Base-by-base conservation (phyloP, 2,329 filamentous ascomycete species). In the Cercospora zeae-maydis region DNA sequence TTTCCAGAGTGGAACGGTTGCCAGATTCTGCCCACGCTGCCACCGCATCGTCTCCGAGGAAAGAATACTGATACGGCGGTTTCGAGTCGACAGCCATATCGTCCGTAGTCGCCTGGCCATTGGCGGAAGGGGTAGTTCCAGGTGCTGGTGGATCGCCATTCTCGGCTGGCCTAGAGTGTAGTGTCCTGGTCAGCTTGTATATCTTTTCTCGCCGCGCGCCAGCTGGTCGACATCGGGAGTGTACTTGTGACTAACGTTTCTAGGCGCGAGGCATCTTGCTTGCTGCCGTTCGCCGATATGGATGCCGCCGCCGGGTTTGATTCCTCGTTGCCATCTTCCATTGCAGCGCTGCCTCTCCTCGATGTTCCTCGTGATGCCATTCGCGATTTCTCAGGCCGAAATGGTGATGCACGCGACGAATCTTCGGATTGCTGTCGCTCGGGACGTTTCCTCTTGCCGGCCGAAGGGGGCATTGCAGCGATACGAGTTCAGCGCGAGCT, bases 41-140 rank as follows among this genome's bases (percentile, higher is more conserved):
- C 56, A 95, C 75, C 59, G 84, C 82, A 21, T 87, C 84, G 66
- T 91, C 86, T 4, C 90, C 95, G 52, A 97, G 76, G 70, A 89
- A 87, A 62, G 88, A 84, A 76, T 95, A 97, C 69, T 84, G 84
- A 75, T 90, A 95, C 27, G 72, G 72, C 31, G 69, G 66, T 37
- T 68, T 66, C 19, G 31, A 45, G 24, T 53, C 31, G 42, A 45
- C 31, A 27, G 47, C 51, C 36, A 61, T 24, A 45, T 67, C 58
- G n/a, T 59, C 47, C 54, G 14, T 19, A 33, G 49, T 10, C 36
- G 49, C 45, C 45, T 47, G 60, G 51, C 62, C 62, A 31, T 66
- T 62, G 42, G 58, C 36, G 19, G 52, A 54, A 16, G 63, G 64
- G 7, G 59, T 60, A 14, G 51, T n/a, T 10, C 66, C 62, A 30